Conservation (phyloP, 306 rosid genomes). For the Delonix regia region DNA sequence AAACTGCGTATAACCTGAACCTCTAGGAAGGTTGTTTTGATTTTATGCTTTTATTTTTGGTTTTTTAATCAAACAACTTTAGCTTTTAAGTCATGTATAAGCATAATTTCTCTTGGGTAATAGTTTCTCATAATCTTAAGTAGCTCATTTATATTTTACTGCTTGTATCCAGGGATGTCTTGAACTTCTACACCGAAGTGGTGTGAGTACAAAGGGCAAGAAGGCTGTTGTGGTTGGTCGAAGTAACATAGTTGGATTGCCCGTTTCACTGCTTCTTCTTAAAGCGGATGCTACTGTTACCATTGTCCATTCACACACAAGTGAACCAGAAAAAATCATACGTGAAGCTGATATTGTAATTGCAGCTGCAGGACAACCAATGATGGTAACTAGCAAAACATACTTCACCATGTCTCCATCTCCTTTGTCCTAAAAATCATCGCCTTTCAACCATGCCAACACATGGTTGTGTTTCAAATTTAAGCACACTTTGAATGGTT, state of each 20-base stretch:
- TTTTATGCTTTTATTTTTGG: slow-evolving; percentile 2
- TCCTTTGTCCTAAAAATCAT: background rate
- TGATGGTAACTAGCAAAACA: slow-evolving; percentile 58
- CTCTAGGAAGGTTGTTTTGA: slow-evolving; percentile 2
- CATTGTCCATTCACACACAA: slow-evolving; percentile 72
- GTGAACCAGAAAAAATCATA: slow-evolving; percentile 64
- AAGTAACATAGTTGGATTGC: slow-evolving; percentile 95
- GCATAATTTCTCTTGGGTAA: slow-evolving; percentile 16
- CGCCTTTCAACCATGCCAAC: background rate
- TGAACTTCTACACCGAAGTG: slow-evolving; percentile 81
- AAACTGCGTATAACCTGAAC: slow-evolving; percentile 5
- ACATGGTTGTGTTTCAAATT: slow-evolving; percentile 24
- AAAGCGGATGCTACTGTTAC: slow-evolving; percentile 91
- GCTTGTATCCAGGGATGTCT: slow-evolving; percentile 70
- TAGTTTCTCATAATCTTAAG: slow-evolving; percentile 2
- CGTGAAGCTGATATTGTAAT: slow-evolving; percentile 84
- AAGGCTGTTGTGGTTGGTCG: slow-evolving; percentile 92
- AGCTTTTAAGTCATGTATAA: slow-evolving; percentile 18
- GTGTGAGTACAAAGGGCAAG: slow-evolving; percentile 75
- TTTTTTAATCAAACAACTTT: background rate
- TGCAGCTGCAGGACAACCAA: slow-evolving; percentile 95
- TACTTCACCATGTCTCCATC: slow-evolving; percentile 18
- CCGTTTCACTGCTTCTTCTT: slow-evolving; percentile 82
- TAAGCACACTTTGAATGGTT: slow-evolving; percentile 1
- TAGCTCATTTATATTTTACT: slow-evolving; percentile 3